phyloP scores from a whole-genome alignment of 371 early-diverging fungal species.

The Haplosporangium sp. region DNA sequence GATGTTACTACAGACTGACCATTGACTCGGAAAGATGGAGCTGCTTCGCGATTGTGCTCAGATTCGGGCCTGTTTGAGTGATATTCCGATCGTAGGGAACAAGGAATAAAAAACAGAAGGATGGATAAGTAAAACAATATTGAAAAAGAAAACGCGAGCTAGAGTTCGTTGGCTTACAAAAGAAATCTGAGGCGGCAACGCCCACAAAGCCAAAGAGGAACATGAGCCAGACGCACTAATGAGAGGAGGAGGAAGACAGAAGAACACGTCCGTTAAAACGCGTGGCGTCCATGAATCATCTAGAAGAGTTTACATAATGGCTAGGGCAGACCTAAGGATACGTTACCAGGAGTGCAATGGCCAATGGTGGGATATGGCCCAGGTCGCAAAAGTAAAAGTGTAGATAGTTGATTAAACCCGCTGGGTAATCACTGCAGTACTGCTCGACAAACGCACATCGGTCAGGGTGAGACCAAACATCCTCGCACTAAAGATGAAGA shows the following conservation, averaged over 20 bases:
- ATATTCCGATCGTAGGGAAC: too few species aligned
- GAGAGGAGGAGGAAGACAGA: background rate
- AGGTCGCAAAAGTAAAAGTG: conserved; percentile 71
- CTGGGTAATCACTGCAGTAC: conserved; percentile 64
- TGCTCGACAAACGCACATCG: conserved; percentile 66
- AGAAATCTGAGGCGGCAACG: conserved; percentile 79
- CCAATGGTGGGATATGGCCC: conserved; percentile 54
- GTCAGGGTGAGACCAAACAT: conserved; percentile 63
- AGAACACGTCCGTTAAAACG: background rate
- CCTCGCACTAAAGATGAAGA: conserved; percentile 59
- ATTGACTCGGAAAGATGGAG: conserved; percentile 73
- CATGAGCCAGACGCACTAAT: conserved; percentile 65
- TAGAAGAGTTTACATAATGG: too few species aligned
- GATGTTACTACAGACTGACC: conserved; percentile 48
- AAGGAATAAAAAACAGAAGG: background rate
- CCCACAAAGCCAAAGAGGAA: conserved; percentile 77
- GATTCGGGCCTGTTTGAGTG: conserved; percentile 63
- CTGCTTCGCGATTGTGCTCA: conserved; percentile 71
- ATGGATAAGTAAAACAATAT: background rate
- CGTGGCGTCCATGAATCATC: too few species aligned
- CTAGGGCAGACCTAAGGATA: background rate
- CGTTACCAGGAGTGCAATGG: conserved; percentile 61
- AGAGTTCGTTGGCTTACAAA: conserved; percentile 59
- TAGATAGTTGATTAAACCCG: conserved; percentile 71
- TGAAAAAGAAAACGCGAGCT: too few species aligned